A percentile compares a stretch with the other conserved stretches of the same genome.
phyloP scores from a whole-genome alignment of 179 eudicot genomes.

The Amaranthus tricolor region DNA sequence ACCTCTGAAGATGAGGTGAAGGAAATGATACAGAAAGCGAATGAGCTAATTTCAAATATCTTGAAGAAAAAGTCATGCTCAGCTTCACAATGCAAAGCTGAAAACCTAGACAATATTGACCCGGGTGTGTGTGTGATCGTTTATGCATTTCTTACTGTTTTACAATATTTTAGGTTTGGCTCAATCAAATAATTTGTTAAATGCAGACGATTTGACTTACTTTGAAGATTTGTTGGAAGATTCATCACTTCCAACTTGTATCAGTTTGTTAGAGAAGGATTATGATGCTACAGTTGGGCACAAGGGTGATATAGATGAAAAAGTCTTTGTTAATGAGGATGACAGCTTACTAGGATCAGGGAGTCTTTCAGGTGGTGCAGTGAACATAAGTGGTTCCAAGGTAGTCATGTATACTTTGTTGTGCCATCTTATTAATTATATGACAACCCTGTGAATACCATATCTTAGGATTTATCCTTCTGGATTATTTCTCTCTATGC shows the following conservation, averaged over 20 bases:
- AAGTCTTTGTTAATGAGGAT: constrained; percentile 70
- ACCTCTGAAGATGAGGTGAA: constrained; percentile 89
- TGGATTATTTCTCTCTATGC: neutral
- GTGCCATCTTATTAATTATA: neutral
- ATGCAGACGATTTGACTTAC: constrained; percentile 72
- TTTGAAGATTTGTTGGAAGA: constrained; percentile 68
- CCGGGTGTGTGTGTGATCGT: constrained; percentile 49
- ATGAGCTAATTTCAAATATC: constrained; percentile 55
- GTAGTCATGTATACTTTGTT: constrained; percentile 35
- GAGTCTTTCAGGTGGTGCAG: constrained; percentile 83
- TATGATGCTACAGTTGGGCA: constrained; percentile 63
- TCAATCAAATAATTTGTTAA: constrained; percentile 11
- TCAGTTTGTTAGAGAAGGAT: constrained; percentile 63
- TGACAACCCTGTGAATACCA: neutral
- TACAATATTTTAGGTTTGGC: neutral
- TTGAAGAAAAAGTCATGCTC: constrained; percentile 54
- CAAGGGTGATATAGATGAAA: constrained; percentile 85
- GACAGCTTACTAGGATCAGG: constrained; percentile 86
- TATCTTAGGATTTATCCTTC: neutral
- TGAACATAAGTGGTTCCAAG: constrained; percentile 62
- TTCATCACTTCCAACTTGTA: constrained; percentile 50
- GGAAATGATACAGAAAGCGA: constrained; percentile 63
- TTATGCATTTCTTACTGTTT: neutral
- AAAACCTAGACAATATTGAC: constrained; percentile 54
- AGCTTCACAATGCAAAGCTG: constrained; percentile 58